Evolutionary conservation across 305 asterid genomes (phyloP).

Genomic region (Ajuga reptans): DNA sequence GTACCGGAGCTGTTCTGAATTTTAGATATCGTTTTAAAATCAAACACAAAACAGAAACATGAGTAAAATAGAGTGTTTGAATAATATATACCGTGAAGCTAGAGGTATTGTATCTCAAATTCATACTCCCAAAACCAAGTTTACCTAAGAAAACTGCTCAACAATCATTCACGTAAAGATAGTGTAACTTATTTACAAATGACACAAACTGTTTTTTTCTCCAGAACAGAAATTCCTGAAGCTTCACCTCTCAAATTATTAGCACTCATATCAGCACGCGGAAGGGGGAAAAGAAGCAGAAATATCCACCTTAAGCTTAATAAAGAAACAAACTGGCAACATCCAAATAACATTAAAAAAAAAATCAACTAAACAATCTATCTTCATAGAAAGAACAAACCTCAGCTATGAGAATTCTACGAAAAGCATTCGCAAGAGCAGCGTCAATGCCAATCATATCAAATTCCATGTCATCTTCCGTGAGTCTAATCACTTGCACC

Average conservation of each 20-base stretch:
- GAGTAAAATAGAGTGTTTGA: background rate
- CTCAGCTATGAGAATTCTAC: conserved; percentile 88
- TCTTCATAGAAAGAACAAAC: conserved; percentile 24
- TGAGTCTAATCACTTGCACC: conserved; percentile 51
- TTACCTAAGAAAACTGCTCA: background rate
- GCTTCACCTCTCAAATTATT: background rate
- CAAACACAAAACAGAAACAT: background rate
- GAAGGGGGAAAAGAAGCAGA: background rate
- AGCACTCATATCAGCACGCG: background rate
- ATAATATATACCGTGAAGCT: background rate
- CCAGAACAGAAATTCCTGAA: background rate
- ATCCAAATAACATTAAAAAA: background rate
- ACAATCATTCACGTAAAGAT: background rate
- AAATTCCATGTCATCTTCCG: conserved; percentile 61
- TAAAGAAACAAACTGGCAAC: background rate
- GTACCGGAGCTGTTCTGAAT: background rate
- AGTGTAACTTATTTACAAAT: background rate
- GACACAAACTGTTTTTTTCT: too few species aligned
- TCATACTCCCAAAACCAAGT: background rate
- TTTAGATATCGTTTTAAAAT: background rate
- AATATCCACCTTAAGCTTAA: conserved; percentile 5
- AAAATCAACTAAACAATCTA: background rate
- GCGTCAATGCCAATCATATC: conserved; percentile 91
- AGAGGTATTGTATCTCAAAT: background rate
- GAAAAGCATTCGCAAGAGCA: conserved; percentile 79